Evolutionary conservation across 2,329 filamentous ascomycete species (phyloP).

Genomic region (Ceratocystis cacaofunesta): DNA sequence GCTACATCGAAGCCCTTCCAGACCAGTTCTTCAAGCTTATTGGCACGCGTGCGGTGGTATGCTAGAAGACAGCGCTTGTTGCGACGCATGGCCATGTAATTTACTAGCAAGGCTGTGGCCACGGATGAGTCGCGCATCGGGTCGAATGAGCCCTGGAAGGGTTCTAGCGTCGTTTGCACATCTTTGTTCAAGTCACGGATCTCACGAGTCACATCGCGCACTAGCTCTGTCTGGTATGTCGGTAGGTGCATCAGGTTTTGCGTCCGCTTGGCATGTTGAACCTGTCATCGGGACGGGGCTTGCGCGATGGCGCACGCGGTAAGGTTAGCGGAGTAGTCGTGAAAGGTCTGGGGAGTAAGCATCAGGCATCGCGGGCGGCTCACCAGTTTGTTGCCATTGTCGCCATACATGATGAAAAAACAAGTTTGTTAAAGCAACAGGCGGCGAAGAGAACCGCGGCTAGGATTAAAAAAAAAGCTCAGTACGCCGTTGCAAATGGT

Average conservation of each 20-base stretch:
- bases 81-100: slow-evolving; percentile 86
- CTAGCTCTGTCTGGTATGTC: slow-evolving; percentile 81
- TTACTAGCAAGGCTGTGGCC: slow-evolving; percentile 77
- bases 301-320: slow-evolving; percentile 25
- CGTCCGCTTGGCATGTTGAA: slow-evolving; percentile 87
- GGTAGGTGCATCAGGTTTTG: slow-evolving; percentile 75
- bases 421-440: no score
- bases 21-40: slow-evolving; percentile 84
- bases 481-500: no score
- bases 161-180: slow-evolving; percentile 61
- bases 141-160: slow-evolving; percentile 74
- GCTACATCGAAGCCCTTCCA: slow-evolving; percentile 80
- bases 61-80: slow-evolving; percentile 93
- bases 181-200: slow-evolving; percentile 87
- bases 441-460: not conserved
- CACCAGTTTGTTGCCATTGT: slow-evolving; percentile 18
- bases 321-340: not conserved
- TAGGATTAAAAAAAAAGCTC: not conserved
- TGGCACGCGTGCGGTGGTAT: slow-evolving; percentile 78
- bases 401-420: slow-evolving; percentile 17
- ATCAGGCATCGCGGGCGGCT: not conserved
- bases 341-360: not conserved
- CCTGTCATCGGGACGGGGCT: slow-evolving; percentile 35
- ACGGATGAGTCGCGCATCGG: slow-evolving; percentile 68
- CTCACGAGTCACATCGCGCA: slow-evolving; percentile 76